phyloP scores from a whole-genome alignment of 208 protist genomes.

The Strigomonas culicis region DNA sequence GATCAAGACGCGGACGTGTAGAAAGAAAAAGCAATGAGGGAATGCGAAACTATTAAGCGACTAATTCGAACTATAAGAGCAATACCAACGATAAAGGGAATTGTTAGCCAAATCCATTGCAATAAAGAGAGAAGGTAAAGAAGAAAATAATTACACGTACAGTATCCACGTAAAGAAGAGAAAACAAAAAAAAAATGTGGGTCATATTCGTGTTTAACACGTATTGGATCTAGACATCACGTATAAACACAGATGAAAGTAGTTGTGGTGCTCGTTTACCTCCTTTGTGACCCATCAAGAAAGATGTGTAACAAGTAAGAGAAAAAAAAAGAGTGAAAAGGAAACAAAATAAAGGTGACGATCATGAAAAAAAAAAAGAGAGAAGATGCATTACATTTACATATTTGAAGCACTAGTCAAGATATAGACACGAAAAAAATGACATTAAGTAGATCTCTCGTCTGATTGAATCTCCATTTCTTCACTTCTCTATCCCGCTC shows the following conservation, averaged over 20 bases:
- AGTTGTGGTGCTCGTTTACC: not conserved
- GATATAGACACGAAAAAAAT: not conserved
- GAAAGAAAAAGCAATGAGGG: not conserved
- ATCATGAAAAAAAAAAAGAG: conserved; percentile 13
- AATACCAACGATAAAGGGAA: not conserved
- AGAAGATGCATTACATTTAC: conserved; percentile 14
- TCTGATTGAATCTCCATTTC: not conserved
- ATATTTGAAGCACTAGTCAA: conserved; percentile 20
- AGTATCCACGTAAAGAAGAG: conserved; percentile 8
- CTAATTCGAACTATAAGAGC: not conserved
- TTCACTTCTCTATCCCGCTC: not conserved
- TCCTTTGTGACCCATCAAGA: not conserved
- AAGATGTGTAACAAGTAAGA: conserved; percentile 4
- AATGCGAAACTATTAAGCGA: not conserved
- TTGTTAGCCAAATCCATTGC: not conserved
- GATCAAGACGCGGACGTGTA: not conserved
- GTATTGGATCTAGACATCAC: not conserved
- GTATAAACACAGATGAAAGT: not conserved
- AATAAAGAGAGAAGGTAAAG: not conserved
- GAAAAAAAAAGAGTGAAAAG: conserved; percentile 4
- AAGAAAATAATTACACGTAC: not conserved
- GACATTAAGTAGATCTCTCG: conserved; percentile 3
- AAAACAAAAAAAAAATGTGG: conserved; percentile 7
- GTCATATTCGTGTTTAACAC: not conserved
- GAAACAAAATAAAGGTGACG: not conserved